These are phyloP conservation scores for Hsuehochloa calcarea DNA, from an alignment of 176 grass and related monocot species.

Conservation along the genomic window DNA sequence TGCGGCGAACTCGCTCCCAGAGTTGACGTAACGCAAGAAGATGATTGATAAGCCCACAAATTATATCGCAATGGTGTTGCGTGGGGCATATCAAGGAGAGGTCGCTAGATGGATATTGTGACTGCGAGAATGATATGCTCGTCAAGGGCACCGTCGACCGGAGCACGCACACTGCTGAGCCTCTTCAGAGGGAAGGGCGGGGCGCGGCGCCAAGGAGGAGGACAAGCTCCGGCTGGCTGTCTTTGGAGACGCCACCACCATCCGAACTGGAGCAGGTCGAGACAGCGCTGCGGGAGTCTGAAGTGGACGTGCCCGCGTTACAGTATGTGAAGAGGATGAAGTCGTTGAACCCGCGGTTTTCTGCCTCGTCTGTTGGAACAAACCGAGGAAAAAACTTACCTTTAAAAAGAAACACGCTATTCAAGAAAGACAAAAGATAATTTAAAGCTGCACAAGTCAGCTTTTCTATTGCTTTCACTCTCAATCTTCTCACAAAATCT, in stretches of 20 bases:
- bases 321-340: slow-evolving; percentile 90
- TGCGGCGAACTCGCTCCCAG: slow-evolving; percentile 77
- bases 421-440: no score
- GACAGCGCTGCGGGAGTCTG: slow-evolving; percentile 60
- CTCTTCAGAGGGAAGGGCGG: slow-evolving; percentile 81
- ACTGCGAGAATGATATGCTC: slow-evolving; percentile 83
- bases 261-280: slow-evolving; percentile 79
- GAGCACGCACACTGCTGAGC: slow-evolving; percentile 46
- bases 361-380: no score
- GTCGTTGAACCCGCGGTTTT: slow-evolving; percentile 43
- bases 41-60: slow-evolving; percentile 91
- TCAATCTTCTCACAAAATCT: no score
- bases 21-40: slow-evolving; percentile 88
- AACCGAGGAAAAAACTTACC: no score
- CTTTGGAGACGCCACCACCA: slow-evolving; percentile 58
- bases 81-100: slow-evolving; percentile 83
- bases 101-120: slow-evolving; percentile 69
- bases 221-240: slow-evolving; percentile 82
- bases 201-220: slow-evolving; percentile 56
- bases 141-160: slow-evolving; percentile 62
- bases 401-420: no score
- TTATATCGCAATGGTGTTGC: slow-evolving; percentile 75
- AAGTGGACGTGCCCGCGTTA: slow-evolving; percentile 79
- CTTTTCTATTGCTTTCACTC: no score
- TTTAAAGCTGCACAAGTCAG: no score